Conservation (phyloP, 2,329 filamentous ascomycete genomes). For the Verticillium nonalfalfae region DNA sequence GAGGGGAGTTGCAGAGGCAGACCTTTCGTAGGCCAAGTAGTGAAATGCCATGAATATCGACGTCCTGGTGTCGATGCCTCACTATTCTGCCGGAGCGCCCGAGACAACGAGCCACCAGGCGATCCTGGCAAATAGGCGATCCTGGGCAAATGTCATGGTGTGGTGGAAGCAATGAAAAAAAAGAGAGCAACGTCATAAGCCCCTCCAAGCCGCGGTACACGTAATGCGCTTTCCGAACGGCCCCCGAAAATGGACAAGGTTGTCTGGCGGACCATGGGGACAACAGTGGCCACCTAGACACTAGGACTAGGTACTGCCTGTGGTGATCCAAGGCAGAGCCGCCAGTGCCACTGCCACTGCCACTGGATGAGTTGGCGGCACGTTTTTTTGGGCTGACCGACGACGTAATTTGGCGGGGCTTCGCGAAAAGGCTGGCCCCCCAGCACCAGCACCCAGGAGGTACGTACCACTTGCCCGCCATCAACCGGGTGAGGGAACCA, state of each 20-base stretch:
- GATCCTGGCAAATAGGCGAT: too few relatives aligned
- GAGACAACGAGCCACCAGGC: neutral
- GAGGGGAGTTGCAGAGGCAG: too few relatives aligned
- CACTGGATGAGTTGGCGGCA: neutral
- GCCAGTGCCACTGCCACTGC: too few relatives aligned
- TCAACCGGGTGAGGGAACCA: neutral
- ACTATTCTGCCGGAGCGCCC: neutral
- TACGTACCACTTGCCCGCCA: neutral
- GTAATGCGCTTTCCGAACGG: neutral
- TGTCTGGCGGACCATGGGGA: neutral
- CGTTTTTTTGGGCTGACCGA: constrained; percentile 1
- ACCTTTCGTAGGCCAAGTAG: neutral
- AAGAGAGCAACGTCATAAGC: neutral
- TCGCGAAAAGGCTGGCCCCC: constrained; percentile 9
- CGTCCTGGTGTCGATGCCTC: neutral
- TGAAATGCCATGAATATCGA: neutral
- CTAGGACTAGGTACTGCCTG: too few relatives aligned
- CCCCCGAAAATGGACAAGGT: neutral
- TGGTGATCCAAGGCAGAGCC: too few relatives aligned
- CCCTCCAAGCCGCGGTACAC: neutral
- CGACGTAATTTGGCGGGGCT: constrained; percentile 15
- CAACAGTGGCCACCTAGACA: too few relatives aligned
- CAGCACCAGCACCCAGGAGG: neutral
- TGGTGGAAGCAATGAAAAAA: neutral
- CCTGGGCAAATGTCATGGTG: neutral